These are phyloP conservation scores for Micractinium conductrix DNA, from an alignment of 139 green algal species.

Conservation along the genomic window DNA sequence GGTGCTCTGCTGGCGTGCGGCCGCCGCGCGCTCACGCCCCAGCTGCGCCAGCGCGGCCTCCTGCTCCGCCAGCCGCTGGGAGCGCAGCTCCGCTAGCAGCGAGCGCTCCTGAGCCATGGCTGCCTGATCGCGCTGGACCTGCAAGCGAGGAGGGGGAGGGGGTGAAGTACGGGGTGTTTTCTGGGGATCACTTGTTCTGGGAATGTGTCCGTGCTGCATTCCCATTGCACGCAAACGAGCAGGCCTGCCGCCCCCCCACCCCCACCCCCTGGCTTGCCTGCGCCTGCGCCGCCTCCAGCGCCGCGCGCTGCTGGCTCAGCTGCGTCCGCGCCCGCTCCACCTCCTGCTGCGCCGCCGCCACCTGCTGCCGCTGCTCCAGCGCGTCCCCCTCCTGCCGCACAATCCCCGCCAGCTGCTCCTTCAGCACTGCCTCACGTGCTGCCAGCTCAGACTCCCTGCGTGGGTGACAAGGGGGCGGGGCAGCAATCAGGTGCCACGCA, in stretches of 20 bases:
- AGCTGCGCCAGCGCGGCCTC: neutral
- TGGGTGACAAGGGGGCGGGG: no score
- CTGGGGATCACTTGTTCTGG: neutral
- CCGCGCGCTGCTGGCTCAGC: constrained; percentile 5
- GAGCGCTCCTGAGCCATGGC: constrained; percentile 7
- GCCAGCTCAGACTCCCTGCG: constrained; percentile 7
- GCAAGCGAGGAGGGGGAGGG: neutral
- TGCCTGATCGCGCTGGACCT: constrained; percentile 21
- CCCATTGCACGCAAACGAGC: no score
- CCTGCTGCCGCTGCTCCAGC: neutral
- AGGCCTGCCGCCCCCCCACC: no score
- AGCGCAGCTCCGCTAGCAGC: constrained; percentile 17
- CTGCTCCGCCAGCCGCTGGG: constrained; percentile 24
- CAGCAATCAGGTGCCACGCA: neutral
- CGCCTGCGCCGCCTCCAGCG: constrained; percentile 14
- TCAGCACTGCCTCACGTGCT: neutral
- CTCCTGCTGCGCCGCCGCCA: constrained; percentile 20
- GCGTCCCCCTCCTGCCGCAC: neutral
- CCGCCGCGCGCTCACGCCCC: constrained; percentile 11
- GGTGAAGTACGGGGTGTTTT: neutral
- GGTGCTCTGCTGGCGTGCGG: constrained; percentile 8
- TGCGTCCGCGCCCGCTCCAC: neutral
- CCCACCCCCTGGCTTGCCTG: neutral
- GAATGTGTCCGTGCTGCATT: no score
- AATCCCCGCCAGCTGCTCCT: constrained; percentile 8